These are phyloP conservation scores for Clarireedia monteithiana DNA, from an alignment of 2,329 filamentous ascomycete species.

Conservation along the genomic window DNA sequence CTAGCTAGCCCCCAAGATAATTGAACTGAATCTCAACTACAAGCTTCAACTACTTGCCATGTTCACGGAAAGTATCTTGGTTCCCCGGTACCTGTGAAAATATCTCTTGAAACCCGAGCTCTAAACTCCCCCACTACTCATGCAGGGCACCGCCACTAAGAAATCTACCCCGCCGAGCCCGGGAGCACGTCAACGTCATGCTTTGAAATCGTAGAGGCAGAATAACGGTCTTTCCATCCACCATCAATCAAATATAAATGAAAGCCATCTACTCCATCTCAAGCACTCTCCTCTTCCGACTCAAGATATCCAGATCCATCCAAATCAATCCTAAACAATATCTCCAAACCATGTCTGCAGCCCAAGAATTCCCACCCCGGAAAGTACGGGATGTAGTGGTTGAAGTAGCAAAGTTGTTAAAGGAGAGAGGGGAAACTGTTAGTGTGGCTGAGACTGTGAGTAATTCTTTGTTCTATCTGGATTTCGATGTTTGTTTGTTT, in stretches of 20 bases:
- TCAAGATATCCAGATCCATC: background rate
- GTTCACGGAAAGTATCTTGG: too few species aligned
- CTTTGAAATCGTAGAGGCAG: background rate
- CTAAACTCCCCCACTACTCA: background rate
- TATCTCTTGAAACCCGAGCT: background rate
- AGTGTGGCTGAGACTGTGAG: conserved; percentile 53
- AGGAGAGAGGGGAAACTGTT: conserved; percentile 47
- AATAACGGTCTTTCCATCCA: background rate
- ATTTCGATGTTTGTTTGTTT: background rate
- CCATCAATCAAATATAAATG: background rate
- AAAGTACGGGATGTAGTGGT: conserved; percentile 24
- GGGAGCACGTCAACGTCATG: background rate
- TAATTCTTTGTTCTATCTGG: background rate
- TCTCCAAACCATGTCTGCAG: background rate
- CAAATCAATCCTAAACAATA: background rate
- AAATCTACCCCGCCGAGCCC: background rate
- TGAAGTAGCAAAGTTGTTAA: conserved; percentile 46
- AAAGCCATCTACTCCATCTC: background rate
- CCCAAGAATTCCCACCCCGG: conserved; percentile 22
- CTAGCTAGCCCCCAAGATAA: too few species aligned
- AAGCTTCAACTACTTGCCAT: too few species aligned
- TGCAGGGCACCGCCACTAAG: conserved; percentile 1
- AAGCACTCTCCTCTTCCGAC: background rate
- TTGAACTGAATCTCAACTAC: too few species aligned
- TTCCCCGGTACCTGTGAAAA: too few species aligned